phyloP scores from a whole-genome alignment of 305 asterid species.

The Solanum hybrid region DNA sequence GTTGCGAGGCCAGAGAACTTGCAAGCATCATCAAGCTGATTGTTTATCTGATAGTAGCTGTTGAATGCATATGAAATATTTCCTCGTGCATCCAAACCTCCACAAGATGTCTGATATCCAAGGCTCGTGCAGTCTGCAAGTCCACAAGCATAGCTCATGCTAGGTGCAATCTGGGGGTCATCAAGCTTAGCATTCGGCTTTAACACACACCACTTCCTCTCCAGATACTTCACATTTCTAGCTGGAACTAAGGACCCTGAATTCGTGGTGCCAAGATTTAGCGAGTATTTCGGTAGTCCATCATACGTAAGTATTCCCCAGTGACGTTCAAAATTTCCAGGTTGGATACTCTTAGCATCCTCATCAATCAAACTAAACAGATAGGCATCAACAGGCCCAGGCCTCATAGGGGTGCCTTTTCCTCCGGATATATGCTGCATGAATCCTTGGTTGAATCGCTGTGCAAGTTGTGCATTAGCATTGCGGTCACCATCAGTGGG shows the following conservation, averaged over 20 bases:
- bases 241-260: conserved; percentile 13
- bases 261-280: conserved; percentile 14
- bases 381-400: conserved; percentile 22
- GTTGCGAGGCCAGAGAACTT: conserved; percentile 9
- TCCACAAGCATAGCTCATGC: conserved; percentile 17
- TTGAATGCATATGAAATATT: conserved; percentile 22
- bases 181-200: conserved; percentile 6
- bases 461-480: conserved; percentile 14
- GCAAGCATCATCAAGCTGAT: conserved; percentile 18
- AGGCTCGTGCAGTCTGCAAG: conserved; percentile 19
- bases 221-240: conserved; percentile 7
- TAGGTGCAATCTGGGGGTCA: conserved; percentile 11
- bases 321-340: conserved; percentile 28
- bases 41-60: conserved; percentile 16
- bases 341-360: conserved; percentile 20
- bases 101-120: conserved; percentile 19
- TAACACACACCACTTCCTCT: conserved; percentile 18
- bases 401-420: conserved; percentile 29
- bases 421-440: conserved; percentile 17
- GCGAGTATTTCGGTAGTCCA: conserved; percentile 21
- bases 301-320: conserved; percentile 29
- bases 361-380: conserved; percentile 29
- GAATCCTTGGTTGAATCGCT: conserved; percentile 24
- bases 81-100: conserved; percentile 9
- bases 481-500: conserved; percentile 28